Evolutionary conservation across 345 rosid genomes (phyloP).

Genomic region (Eucalyptus pumila): DNA sequence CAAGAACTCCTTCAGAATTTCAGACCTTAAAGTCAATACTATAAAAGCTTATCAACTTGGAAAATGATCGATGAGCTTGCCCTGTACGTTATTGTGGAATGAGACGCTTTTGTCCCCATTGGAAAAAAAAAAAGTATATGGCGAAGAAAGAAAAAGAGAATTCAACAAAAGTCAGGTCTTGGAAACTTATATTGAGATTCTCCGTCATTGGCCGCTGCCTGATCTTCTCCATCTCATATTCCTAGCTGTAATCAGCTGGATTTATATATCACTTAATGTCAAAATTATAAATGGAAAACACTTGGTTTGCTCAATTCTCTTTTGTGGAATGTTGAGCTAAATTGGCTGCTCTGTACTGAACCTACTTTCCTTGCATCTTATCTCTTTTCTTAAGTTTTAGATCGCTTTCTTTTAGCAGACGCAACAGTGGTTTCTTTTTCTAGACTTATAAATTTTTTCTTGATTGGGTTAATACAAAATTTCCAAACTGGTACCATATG

Average conservation of each 20-base stretch:
- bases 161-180: not conserved
- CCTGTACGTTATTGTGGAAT: not conserved
- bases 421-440: not conserved
- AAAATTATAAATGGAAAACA: not conserved
- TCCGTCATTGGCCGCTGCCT: not conserved
- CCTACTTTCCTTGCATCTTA: not conserved
- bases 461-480: not conserved
- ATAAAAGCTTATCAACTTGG: not conserved
- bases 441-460: not conserved
- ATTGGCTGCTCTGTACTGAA: not conserved
- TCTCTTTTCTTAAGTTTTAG: not conserved
- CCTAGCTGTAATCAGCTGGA: not conserved
- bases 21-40: not conserved
- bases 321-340: not conserved
- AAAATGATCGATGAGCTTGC: not conserved
- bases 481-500: not conserved
- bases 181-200: not conserved
- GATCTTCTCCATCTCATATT: not conserved
- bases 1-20: not conserved
- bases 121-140: not conserved
- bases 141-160: not conserved
- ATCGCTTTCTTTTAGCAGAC: not conserved
- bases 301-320: not conserved
- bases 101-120: not conserved
- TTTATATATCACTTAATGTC: not conserved